Conservation (phyloP, 352 stramenopile species). For the Globisporangium solare region DNA sequence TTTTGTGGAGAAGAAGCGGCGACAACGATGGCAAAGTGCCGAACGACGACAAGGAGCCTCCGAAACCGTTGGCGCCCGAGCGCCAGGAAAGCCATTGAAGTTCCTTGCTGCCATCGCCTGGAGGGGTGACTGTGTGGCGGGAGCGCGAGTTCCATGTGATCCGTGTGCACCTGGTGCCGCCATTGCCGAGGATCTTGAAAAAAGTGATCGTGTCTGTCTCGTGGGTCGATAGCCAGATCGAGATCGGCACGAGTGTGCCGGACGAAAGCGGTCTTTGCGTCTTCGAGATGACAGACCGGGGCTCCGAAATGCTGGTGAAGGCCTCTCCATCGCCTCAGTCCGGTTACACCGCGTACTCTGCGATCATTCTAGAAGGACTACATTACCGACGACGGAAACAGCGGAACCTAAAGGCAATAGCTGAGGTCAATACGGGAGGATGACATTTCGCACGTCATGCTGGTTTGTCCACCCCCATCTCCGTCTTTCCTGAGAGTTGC, state of each 20-base stretch:
- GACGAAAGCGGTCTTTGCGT: slow-evolving; percentile 43
- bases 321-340: slow-evolving; percentile 10
- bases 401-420: neutral
- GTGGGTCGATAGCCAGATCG: slow-evolving; percentile 30
- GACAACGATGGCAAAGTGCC: neutral
- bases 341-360: slow-evolving; percentile 33
- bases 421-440: no score
- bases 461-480: neutral
- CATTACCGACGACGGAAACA: neutral
- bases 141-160: slow-evolving; percentile 36
- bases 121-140: slow-evolving; percentile 20
- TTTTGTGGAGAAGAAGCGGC: neutral
- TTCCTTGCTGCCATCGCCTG: slow-evolving; percentile 2
- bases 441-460: no score
- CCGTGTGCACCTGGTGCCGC: slow-evolving; percentile 37
- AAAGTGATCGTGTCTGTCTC: slow-evolving; percentile 30
- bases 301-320: slow-evolving; percentile 35
- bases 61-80: neutral
- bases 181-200: slow-evolving; percentile 26
- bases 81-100: neutral
- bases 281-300: slow-evolving; percentile 64
- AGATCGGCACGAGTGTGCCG: slow-evolving; percentile 23
- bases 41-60: neutral
- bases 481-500: neutral
- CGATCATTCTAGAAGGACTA: slow-evolving; percentile 16